Base-by-base conservation (phyloP, 768 basidiomycete genomes). In the Russula ochroleuca region DNA sequence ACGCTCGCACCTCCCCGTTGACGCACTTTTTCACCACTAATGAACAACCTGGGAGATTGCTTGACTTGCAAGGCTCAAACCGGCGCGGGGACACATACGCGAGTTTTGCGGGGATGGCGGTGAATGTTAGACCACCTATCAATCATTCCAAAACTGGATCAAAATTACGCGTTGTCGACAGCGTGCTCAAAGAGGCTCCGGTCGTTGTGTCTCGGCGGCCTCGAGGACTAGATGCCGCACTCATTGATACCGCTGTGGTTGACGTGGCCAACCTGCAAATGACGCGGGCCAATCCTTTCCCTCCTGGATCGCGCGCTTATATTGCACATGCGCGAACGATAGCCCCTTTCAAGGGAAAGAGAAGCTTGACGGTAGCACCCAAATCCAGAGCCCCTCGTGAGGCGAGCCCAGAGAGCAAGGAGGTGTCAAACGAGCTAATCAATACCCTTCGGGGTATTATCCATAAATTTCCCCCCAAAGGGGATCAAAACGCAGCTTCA, bases 21-120 rank as follows among this genome's bases (percentile, higher is more conserved):
- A 86, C 90, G 58, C 78, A 80, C 0, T 74, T 75, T 57, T 75
- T 85, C 71, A 78, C 76, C 70, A 78, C 78, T 9, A 78, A 76
- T 63, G 75, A 83, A 19, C 78, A 83, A 67, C 82, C 84, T 8
- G 91, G 87, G 56, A 79, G 89, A 61, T 63, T 86, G 66, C 33
- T 73, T 40, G 57, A 60, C 13, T 25, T 8, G 2, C 28, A 51
- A 5, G 11, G n/a, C 55, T 10, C 13, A 54, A 60, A 62, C n/a
- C 45, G 57, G 1, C 57, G 61, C 11, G 47, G 59, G 10, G 72
- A 1, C 6, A 5, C 60, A 56, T 60, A 79, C 31, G 78, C 75
- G 56, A 75, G 77, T 65, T 80, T 82, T 65, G 83, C 78, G 19
- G 83, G 83, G 13, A 69, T 81, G 64, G 69, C 71, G 7, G 73